Evolutionary conservation across 176 grass and related monocot genomes (phyloP).

Genomic region (Aegilops longissima): DNA sequence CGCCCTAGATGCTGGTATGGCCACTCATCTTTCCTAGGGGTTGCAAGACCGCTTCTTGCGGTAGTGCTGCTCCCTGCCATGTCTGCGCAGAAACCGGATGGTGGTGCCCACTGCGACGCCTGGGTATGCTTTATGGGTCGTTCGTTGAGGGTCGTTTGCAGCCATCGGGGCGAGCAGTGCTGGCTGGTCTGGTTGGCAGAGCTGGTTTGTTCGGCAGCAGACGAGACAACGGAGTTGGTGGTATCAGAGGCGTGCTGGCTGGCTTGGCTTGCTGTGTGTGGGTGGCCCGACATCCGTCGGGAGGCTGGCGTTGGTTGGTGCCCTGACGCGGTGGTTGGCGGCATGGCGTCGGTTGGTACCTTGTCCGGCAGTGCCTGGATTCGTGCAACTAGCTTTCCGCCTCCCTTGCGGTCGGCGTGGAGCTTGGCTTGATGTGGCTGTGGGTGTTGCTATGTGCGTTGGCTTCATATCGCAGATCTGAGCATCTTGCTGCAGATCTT

Average conservation of each 20-base stretch:
- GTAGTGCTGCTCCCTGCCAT: too few relatives aligned
- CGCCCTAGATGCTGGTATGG: too few relatives aligned
- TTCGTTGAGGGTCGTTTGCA: too few relatives aligned
- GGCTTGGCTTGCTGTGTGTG: not conserved
- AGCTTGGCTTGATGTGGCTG: not conserved
- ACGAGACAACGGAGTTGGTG: too few relatives aligned
- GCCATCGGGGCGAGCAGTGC: too few relatives aligned
- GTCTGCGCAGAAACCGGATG: too few relatives aligned
- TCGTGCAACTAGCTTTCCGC: not conserved
- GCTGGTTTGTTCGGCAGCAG: too few relatives aligned
- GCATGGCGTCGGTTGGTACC: not conserved
- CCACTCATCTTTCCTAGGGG: too few relatives aligned
- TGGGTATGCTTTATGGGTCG: too few relatives aligned
- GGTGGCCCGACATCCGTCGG: not conserved
- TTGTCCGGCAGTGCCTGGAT: not conserved
- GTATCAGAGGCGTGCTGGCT: not conserved
- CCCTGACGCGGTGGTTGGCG: not conserved
- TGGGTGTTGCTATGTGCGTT: not conserved
- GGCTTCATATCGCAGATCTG: not conserved
- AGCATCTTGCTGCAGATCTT: not conserved
- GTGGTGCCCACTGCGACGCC: too few relatives aligned
- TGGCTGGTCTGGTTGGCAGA: too few relatives aligned
- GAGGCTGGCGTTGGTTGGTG: not conserved
- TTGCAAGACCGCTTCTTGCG: too few relatives aligned
- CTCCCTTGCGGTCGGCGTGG: not conserved